Base-by-base conservation (phyloP, 169 alveolate species). In the Babesia bigemina region DNA sequence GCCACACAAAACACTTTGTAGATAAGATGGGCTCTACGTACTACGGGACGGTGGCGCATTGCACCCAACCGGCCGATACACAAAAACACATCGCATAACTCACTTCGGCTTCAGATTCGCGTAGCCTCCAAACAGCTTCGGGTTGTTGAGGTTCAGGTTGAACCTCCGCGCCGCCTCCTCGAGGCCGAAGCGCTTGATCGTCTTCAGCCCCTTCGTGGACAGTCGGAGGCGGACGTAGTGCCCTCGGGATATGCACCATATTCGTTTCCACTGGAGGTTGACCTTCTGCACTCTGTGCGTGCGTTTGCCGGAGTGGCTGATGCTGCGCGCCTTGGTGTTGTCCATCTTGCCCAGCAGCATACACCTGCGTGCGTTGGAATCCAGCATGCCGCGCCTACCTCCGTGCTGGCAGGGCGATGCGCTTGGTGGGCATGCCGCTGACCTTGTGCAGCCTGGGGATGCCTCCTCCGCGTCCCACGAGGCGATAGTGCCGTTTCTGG, bases 321-420 rank as follows among this genome's bases (percentile, higher is more conserved):
- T 73, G 45, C 87, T 63, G 24, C 82, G 73, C 21, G 95, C 95
- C 70, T 87, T 87, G 56, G 93, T 72, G 74, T 92, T 92, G 75
- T 91, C 96, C 96, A 92, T 92, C 62, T 92, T 92, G n/a, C 95
- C 95, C 39, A 92, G 75, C 48, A 92, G 67, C 91, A 86, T 76
- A 65, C 96, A 92, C 87, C 96, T 92, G 74, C 22, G 21, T 12
- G 22, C 33, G 19, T 21, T 19, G 13, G 50, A 42, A 28, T 28
- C 47, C 13, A 14, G 36, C 13, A 4, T 21, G 24, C 2, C 45
- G 11, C 50, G 13, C 79, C 56, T 47, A 92, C 95, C 94, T 86
- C 53, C 94, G 36, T 42, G 75, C 84, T 0, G 95, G 95, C 33
- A 88, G 79, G 29, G 49, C 79, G 22, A 92, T 87, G 22, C 90